Percentiles rank a stretch among this genome's conserved stretches.
Evolutionary conservation across 768 basidiomycete genomes (phyloP).

Genomic region (Myochromella boudieri): DNA sequence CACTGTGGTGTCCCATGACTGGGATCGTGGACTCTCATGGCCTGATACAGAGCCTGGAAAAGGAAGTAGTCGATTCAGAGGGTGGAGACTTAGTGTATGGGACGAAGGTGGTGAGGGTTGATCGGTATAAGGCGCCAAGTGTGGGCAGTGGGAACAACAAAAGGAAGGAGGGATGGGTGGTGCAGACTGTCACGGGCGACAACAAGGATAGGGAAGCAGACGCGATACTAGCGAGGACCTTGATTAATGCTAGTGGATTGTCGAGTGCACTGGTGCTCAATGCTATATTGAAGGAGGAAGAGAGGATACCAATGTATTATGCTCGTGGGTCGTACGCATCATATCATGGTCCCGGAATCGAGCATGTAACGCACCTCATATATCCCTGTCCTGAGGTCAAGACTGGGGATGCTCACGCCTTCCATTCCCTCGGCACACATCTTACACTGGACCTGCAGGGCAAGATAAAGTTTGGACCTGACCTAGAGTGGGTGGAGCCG

Average conservation of each 20-base stretch:
- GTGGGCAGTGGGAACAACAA: conserved; percentile 20
- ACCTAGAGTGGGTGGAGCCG: conserved; percentile 82
- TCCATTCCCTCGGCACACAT: conserved; percentile 91
- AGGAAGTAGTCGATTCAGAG: conserved; percentile 73
- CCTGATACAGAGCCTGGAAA: conserved; percentile 81
- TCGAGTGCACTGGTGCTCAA: conserved; percentile 72
- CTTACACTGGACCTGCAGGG: conserved; percentile 84
- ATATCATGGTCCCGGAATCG: conserved; percentile 79
- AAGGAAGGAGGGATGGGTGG: conserved; percentile 77
- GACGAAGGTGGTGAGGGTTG: conserved; percentile 84
- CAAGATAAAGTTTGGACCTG: conserved; percentile 89
- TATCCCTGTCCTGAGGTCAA: conserved; percentile 87
- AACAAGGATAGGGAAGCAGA: conserved; percentile 43
- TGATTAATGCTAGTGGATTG: conserved; percentile 85
- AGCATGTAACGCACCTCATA: conserved; percentile 70
- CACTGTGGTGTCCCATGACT: conserved; percentile 82
- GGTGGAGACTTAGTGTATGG: conserved; percentile 71
- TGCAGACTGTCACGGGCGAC: conserved; percentile 69
- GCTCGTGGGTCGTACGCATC: conserved; percentile 86
- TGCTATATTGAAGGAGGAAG: conserved; percentile 54
- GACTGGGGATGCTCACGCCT: conserved; percentile 57
- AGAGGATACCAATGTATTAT: conserved; percentile 73
- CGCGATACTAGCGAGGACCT: conserved; percentile 66
- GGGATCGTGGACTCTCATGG: conserved; percentile 90
- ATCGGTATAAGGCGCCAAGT: conserved; percentile 45